Percentiles rank a stretch among this genome's conserved stretches.
Conservation (phyloP, 371 early-diverging fungal species). For the Syncephalastrum contaminatum region DNA sequence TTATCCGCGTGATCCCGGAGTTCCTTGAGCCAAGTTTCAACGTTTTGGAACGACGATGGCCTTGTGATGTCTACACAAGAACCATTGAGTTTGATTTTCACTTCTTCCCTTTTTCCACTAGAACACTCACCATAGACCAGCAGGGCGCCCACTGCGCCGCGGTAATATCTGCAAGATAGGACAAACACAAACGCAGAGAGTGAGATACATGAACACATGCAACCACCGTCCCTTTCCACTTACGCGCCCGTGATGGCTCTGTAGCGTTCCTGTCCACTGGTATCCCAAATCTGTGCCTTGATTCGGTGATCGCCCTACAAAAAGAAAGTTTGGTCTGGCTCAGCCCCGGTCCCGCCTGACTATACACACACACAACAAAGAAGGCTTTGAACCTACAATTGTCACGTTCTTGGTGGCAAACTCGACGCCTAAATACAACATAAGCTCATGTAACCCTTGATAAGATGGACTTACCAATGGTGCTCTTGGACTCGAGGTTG, state of each 20-base stretch:
- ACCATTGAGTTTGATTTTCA: neutral
- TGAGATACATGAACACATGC: neutral
- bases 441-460: neutral
- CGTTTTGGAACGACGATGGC: constrained; percentile 88
- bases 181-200: too few relatives aligned
- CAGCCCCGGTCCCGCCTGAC: too few relatives aligned
- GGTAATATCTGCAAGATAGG: constrained; percentile 27
- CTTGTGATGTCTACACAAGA: constrained; percentile 84
- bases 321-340: constrained; percentile 2
- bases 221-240: constrained; percentile 1
- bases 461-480: constrained; percentile 73
- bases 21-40: constrained; percentile 95
- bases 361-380: neutral
- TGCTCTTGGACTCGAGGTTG: constrained; percentile 95
- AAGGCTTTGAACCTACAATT: constrained; percentile 25
- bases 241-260: constrained; percentile 66
- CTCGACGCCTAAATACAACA: constrained; percentile 39
- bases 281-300: constrained; percentile 92
- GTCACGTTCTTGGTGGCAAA: constrained; percentile 51
- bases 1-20: constrained; percentile 96
- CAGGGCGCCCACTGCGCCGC: constrained; percentile 48
- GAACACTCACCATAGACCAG: constrained; percentile 38
- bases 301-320: constrained; percentile 39
- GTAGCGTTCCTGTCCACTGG: constrained; percentile 80
- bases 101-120: neutral